Evolutionary conservation across 768 basidiomycete genomes (phyloP).

Genomic region (Daedaleopsis nitida): DNA sequence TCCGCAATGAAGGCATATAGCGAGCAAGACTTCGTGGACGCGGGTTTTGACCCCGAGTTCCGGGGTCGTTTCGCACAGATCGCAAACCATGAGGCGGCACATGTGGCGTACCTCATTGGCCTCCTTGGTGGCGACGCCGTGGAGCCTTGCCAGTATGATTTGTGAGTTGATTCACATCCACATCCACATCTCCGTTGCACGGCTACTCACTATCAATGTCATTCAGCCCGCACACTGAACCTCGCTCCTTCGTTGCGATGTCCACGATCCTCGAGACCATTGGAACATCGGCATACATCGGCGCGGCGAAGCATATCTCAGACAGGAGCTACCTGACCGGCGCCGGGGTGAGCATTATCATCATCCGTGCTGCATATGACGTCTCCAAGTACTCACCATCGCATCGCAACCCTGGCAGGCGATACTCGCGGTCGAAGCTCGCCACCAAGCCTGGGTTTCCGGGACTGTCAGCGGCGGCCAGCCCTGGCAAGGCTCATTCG

Average conservation of each 20-base stretch:
- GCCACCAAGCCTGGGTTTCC: constrained; percentile 52
- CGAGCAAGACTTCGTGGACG: constrained; percentile 44
- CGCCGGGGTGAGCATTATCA: constrained; percentile 39
- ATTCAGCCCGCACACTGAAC: constrained; percentile 43
- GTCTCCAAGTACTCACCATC: background rate
- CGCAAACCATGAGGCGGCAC: constrained; percentile 52
- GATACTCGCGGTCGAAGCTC: constrained; percentile 61
- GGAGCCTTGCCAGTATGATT: constrained; percentile 57
- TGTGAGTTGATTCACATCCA: constrained; percentile 40
- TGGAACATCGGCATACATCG: constrained; percentile 57
- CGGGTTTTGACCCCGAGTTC: constrained; percentile 50
- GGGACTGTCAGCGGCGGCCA: constrained; percentile 38
- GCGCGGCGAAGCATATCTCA: constrained; percentile 47
- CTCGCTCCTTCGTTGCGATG: constrained; percentile 43
- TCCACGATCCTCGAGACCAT: constrained; percentile 53
- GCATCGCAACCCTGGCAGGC: constrained; percentile 13
- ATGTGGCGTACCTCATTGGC: constrained; percentile 52
- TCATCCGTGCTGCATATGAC: background rate
- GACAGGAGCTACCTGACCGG: constrained; percentile 50
- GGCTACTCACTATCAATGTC: background rate
- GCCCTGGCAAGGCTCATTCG: constrained; percentile 51
- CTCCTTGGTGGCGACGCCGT: constrained; percentile 47
- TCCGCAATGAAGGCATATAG: constrained; percentile 45
- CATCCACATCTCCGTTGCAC: background rate
- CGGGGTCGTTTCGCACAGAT: constrained; percentile 39